Evolutionary conservation across 257 asterid species (phyloP), one percentile per base, ranked within the genome.

Genomic region (Cordia subcordata): DNA sequence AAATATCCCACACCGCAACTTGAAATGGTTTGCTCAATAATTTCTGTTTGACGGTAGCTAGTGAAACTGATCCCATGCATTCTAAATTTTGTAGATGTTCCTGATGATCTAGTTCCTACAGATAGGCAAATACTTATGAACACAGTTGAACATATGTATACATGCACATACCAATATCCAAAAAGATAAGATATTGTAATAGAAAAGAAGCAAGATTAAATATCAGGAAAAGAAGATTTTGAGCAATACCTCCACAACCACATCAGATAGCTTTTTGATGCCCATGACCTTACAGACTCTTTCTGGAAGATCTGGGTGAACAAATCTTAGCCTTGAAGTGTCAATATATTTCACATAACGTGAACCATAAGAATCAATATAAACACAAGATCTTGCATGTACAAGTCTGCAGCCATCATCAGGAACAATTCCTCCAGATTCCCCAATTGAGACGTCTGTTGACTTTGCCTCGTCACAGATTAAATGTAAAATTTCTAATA

Each of bases 331-430:
- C 77, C 85, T 88, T 66, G 95, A 87, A 61, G 78, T 74, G 73
- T 91, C 96, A 21, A 91, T 83, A 67, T 70, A 77, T 47, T 85
- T 84, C 68, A 85, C 76, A 74, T 80, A 85, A 67, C 75, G 77
- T 21, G 94, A 82, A 66, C 98, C 94, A 71, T 74, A 77, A 65
- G 85, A 79, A 79, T 91, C 96, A 65, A 87, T 72, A 69, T 83
- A 87, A 14, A 83, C 86, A 59, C 98, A 91, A 66, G 87, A 85
- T 67, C 69, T 74, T 56, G 98, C 94, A 70, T 82, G 90, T 68
- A 91, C 84, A 58, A 91, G 94, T 75, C 98, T 87, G 79, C 96
- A 85, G 61, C 88, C 88, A 80, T 87, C 96, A 69, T 91, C 98
- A 58, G 95, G 96, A 72, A 91, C 91, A 67, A 91, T 68, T 59